These are phyloP conservation scores for Knoxia roxburghii DNA, from an alignment of 257 asterid species.

Conservation along the genomic window DNA sequence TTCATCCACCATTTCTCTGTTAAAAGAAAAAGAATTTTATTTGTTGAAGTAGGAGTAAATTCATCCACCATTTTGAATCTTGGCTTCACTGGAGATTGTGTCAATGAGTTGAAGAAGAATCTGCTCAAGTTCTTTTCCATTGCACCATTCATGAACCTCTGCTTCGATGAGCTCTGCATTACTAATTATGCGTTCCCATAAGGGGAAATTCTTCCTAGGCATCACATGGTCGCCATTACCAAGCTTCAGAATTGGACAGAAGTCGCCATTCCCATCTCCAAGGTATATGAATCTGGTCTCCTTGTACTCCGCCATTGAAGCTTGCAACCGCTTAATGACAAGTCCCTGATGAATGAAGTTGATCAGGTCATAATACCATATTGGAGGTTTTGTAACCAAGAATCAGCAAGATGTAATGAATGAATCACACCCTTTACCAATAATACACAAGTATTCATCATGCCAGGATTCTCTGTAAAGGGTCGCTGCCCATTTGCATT, in stretches of 20 bases:
- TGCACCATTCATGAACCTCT: conserved; percentile 52
- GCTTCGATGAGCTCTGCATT: conserved; percentile 51
- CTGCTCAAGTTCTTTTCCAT: conserved; percentile 57
- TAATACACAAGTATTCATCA: background rate
- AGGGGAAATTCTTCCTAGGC: conserved; percentile 58
- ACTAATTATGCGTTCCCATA: conserved; percentile 34
- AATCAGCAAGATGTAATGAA: no score
- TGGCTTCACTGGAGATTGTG: conserved; percentile 18
- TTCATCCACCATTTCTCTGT: no score
- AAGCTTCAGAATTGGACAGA: conserved; percentile 74
- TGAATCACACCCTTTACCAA: background rate
- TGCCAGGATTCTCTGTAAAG: background rate
- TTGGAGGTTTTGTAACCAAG: background rate
- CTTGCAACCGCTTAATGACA: conserved; percentile 43
- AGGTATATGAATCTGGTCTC: conserved; percentile 46
- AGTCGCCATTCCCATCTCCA: conserved; percentile 79
- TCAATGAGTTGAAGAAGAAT: conserved; percentile 43
- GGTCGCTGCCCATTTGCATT: background rate
- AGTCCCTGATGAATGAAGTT: conserved; percentile 41
- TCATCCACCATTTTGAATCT: background rate
- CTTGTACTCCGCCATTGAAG: conserved; percentile 22
- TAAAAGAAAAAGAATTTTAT: no score
- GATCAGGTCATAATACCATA: background rate
- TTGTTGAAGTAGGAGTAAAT: no score
- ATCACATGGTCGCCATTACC: conserved; percentile 47